A percentile compares a stretch with the other conserved stretches of the same genome.
Evolutionary conservation across 768 basidiomycete species (phyloP).

Genomic region (Arthromyces matolae): DNA sequence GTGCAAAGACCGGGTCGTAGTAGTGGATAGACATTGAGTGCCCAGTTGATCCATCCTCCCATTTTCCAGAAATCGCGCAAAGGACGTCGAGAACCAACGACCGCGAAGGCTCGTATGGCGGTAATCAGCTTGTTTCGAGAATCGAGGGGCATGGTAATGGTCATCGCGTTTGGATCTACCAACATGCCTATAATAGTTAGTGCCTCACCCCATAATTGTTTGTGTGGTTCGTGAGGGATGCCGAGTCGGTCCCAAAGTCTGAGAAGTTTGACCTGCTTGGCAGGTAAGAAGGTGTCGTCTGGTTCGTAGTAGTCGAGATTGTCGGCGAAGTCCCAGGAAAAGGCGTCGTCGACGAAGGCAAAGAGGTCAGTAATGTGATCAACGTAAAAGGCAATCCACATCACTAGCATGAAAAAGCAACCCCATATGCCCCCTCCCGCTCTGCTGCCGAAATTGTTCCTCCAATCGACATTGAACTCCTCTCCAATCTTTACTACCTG

Average conservation of each 20-base stretch:
- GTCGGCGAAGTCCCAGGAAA: neutral
- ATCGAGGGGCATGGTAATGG: slow-evolving; percentile 15
- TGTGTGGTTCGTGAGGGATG: slow-evolving; percentile 24
- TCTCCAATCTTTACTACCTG: slow-evolving; percentile 28
- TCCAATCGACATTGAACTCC: slow-evolving; percentile 21
- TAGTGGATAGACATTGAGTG: slow-evolving; percentile 21
- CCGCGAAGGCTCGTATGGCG: neutral
- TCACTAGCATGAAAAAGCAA: slow-evolving; percentile 24
- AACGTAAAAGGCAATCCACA: slow-evolving; percentile 24
- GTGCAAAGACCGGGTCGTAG: slow-evolving; percentile 12
- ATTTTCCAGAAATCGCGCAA: slow-evolving; percentile 23
- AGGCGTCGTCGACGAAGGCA: slow-evolving; percentile 24
- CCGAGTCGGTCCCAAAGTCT: slow-evolving; percentile 23
- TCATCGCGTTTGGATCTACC: slow-evolving; percentile 18
- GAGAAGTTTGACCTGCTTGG: slow-evolving; percentile 23
- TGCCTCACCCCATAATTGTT: slow-evolving; percentile 22
- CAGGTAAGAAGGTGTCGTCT: slow-evolving; percentile 6
- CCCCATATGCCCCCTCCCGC: too few relatives aligned
- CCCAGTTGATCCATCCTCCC: slow-evolving; percentile 33
- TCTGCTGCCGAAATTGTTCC: slow-evolving; percentile 26
- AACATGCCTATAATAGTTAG: slow-evolving; percentile 33
- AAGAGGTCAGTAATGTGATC: slow-evolving; percentile 25
- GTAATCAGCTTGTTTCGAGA: slow-evolving; percentile 11
- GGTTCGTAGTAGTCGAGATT: neutral
- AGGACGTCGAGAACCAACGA: neutral